Evolutionary conservation across 306 rosid genomes (phyloP), one percentile per base, ranked within the genome.

Genomic region (Acacia crassicarpa): DNA sequence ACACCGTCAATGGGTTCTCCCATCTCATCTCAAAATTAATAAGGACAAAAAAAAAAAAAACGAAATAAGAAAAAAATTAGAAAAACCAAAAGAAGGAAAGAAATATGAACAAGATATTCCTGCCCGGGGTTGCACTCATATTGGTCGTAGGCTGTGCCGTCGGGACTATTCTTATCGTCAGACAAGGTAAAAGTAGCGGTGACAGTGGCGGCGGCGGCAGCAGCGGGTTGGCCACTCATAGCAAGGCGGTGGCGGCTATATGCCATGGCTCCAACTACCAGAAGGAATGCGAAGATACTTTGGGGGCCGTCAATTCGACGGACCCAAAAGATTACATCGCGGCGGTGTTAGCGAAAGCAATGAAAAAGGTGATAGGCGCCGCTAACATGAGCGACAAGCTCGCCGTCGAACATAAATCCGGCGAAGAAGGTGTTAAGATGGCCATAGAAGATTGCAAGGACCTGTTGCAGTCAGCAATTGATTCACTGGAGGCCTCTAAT

Each of bases 381-480:
- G 62, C 61, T 16, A 86, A 88, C 80, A 73, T 82, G 43, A 72
- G 87, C 0, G 85, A 86, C 40, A 69, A 22, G 15, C 82, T 88
- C 11, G 1, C 78, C 0, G 67, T 59, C 1, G 80, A 88, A 3
- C 77, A 84, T 30, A 8, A 38, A 32, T 53, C 51, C 2, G 16
- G 30, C 23, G 58, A 69, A 8, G 19, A 80, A 2, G 53, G 74
- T 8, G 8, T 82, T 20, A 81, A 88, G 84, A 86, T 74, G 88
- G 30, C 83, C 0, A 49, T 80, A 3, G 84, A 88, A 25, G 91
- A 88, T 51, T 90, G 91, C 83, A 86, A 83, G 45, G 91, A 83
- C 32, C 43, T 90, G 77, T n/a, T 86, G 38, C 53, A 76, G 23
- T 79, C 75, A 10, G 87, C 90, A 27, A 46, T 78, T 14, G 9